phyloP scores from a whole-genome alignment of 208 protist species.

The Cochliopodium minus region DNA sequence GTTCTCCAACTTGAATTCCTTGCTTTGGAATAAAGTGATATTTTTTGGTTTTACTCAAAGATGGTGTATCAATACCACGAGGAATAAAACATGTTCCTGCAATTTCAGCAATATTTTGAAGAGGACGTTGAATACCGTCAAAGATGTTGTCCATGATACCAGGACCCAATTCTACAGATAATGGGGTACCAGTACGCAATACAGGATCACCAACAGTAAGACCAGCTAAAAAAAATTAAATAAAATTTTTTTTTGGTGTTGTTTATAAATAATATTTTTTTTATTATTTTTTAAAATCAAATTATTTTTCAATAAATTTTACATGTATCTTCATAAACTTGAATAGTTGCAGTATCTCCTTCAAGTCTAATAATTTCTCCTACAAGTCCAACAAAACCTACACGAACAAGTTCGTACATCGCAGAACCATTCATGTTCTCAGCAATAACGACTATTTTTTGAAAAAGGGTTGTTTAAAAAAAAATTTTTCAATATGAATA shows the following conservation, averaged over 20 bases:
- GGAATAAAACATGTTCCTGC: conserved; percentile 94
- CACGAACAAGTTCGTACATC: conserved; percentile 99
- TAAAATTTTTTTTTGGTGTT: too few species aligned
- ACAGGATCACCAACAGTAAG: conserved; percentile 98
- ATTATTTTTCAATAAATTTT: too few species aligned
- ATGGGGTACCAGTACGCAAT: conserved; percentile 87
- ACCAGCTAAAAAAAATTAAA: too few species aligned
- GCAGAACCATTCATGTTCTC: conserved; percentile 92
- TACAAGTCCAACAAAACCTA: conserved; percentile 87
- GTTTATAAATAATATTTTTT: too few species aligned
- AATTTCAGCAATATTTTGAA: conserved; percentile 88
- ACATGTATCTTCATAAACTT: conserved; percentile 99
- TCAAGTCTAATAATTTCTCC: conserved; percentile 99
- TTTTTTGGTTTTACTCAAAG: conserved; percentile 68
- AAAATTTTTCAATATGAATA: neutral
- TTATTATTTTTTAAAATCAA: too few species aligned
- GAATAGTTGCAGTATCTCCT: conserved; percentile 95
- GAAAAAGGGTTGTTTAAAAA: neutral
- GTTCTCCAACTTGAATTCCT: conserved; percentile 79
- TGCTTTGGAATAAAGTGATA: conserved; percentile 82
- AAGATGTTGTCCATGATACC: conserved; percentile 98
- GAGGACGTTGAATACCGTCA: conserved; percentile 99
- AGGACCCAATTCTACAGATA: conserved; percentile 98
- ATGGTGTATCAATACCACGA: conserved; percentile 81
- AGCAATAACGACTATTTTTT: conserved; percentile 82